Base-by-base conservation (phyloP, 306 rosid species). In the Cicer pinnatifidum region DNA sequence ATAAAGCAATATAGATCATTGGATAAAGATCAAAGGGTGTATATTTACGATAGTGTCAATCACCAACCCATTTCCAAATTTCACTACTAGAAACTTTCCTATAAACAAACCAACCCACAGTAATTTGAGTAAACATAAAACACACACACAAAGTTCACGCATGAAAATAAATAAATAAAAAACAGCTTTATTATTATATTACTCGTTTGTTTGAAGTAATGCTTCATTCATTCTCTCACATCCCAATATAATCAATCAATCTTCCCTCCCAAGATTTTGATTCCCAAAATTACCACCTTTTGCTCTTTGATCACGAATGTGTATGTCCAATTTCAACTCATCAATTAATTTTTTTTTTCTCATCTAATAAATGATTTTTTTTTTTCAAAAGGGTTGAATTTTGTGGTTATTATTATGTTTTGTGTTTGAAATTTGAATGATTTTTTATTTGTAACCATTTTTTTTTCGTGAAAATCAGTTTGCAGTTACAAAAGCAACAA, bases 401-500 rank as follows among this genome's bases (percentile, higher is more conserved):
- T 83, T 70, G 8, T n/a, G 13, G 71, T 6, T 78, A 58, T 58
- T 73, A 58, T 58, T 73, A 48, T 62, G 8, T 54, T 5, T 35
- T 75, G 17, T 9, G 50, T 40, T 51, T 72, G 84, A 63, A 78
- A 52, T 40, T 51, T 72, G 84, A 63, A 78, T 75, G 85, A 65
- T 80, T 83, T 53, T 59, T 23, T 44, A 8, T 48, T 48, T 3
- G 78, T 66, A 28, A 33, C 11, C 63, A 57, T 79, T 71, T 60
- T 12, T 76, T 53, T 80, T 67, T 76, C 43, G 16, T 10, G 4
- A 37, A 61, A 33, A 65, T 17, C 77, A 78, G 77, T 81, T 75
- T 75, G 75, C 81, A 62, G 83, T 61, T 78, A 13, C 77, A 67
- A 56, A 11, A 7, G 84, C 48, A 59, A 79, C 77, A 85, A 92